These are phyloP conservation scores for Sporisorium scitamineum DNA, from an alignment of 1,284 basidiomycete species.

Conservation along the genomic window DNA sequence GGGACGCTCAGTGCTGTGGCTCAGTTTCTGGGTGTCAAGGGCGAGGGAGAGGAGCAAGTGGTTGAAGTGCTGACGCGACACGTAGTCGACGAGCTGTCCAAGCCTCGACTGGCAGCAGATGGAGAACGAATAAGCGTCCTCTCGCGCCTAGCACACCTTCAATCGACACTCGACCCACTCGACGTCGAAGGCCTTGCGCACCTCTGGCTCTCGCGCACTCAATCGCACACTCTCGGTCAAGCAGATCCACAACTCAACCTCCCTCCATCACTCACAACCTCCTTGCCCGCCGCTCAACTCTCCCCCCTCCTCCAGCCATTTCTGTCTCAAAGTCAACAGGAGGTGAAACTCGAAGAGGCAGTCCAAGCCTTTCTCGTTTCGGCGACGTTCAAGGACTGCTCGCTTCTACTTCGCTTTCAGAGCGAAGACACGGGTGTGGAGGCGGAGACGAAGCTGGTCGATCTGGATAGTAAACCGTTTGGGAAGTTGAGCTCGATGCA, in stretches of 20 bases:
- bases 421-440: not conserved
- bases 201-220: slow-evolving; percentile 32
- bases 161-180: slow-evolving; percentile 81
- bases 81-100: slow-evolving; percentile 19
- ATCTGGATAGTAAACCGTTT: slow-evolving; percentile 85
- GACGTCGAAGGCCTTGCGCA: slow-evolving; percentile 81
- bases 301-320: slow-evolving; percentile 4
- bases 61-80: slow-evolving; percentile 5
- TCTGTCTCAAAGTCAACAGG: not conserved
- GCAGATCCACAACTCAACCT: not conserved
- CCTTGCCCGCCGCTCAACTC: slow-evolving; percentile 13
- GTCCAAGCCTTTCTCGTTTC: slow-evolving; percentile 78
- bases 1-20: slow-evolving; percentile 1
- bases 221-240: slow-evolving; percentile 25
- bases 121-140: slow-evolving; percentile 70
- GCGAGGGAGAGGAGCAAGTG: not conserved
- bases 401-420: slow-evolving; percentile 77
- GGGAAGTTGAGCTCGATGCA: slow-evolving; percentile 79
- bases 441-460: slow-evolving; percentile 71
- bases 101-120: not conserved
- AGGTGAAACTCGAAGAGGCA: slow-evolving; percentile 18
- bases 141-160: slow-evolving; percentile 75
- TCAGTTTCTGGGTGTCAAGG: slow-evolving; percentile 8
- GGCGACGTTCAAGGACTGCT: slow-evolving; percentile 97
- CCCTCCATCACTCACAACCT: slow-evolving; percentile 3